A percentile compares a stretch with the other conserved stretches of the same genome.
These are phyloP conservation scores for Boletus pseudo-olivaceus DNA, from an alignment of 768 basidiomycete genomes.

Conservation along the genomic window DNA sequence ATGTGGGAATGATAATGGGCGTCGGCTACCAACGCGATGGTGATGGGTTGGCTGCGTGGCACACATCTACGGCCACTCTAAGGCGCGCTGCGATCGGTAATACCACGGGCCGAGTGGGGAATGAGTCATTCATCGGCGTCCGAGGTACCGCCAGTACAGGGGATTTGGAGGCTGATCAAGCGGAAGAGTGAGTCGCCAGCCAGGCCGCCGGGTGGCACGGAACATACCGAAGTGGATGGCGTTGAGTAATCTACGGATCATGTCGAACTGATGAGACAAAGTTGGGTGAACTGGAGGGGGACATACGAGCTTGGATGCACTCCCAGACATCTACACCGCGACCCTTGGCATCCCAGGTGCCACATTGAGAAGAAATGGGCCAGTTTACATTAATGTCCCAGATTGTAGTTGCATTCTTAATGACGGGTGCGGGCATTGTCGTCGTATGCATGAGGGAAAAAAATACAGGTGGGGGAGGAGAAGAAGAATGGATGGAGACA, in stretches of 20 bases:
- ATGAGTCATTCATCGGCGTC: conserved; percentile 34
- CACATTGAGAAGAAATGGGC: conserved; percentile 63
- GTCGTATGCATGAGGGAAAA: conserved; percentile 17
- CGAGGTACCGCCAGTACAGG: conserved; percentile 45
- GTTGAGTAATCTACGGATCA: conserved; percentile 53
- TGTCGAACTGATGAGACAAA: conserved; percentile 2
- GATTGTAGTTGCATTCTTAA: conserved; percentile 63
- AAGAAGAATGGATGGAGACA: conserved; percentile 4
- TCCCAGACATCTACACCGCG: conserved; percentile 76
- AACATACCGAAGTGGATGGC: conserved; percentile 41
- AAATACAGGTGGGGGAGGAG: background rate
- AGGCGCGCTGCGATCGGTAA: background rate
- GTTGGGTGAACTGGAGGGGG: background rate
- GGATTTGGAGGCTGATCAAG: conserved; percentile 39
- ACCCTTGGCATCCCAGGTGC: conserved; percentile 64
- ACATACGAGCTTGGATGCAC: conserved; percentile 61
- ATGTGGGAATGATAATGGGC: conserved; percentile 6
- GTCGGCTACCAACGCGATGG: conserved; percentile 2
- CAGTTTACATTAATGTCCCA: conserved; percentile 71
- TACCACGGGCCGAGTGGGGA: conserved; percentile 4
- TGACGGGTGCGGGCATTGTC: conserved; percentile 34
- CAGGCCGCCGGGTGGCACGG: background rate
- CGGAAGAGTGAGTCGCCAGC: conserved; percentile 3
- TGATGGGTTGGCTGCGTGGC: background rate
- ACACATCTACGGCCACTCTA: background rate